Conservation (phyloP, 1,284 basidiomycete genomes). For the Ustilago sp. region DNA sequence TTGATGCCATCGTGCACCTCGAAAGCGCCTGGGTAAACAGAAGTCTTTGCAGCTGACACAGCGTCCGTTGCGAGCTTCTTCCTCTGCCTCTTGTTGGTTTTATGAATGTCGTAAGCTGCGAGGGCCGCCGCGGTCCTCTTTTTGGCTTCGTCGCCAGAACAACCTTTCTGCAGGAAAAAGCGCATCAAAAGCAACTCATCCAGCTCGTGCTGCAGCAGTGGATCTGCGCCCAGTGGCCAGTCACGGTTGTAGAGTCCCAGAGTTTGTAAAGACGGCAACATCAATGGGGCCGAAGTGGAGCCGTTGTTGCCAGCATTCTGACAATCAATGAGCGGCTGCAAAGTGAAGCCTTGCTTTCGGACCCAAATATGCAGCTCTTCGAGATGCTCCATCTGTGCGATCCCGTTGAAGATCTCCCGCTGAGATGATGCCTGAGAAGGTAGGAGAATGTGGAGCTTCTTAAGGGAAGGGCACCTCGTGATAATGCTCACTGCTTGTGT, state of each 20-base stretch:
- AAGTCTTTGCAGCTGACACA: not conserved
- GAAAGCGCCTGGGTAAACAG: not conserved
- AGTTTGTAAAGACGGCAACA: slow-evolving; percentile 4
- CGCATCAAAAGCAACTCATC: not conserved
- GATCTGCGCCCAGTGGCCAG: not conserved
- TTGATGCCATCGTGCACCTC: not conserved
- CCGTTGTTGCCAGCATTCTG: not conserved
- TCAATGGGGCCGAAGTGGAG: not conserved
- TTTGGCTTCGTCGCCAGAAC: not conserved
- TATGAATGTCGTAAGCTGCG: not conserved
- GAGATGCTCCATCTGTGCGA: slow-evolving; percentile 1
- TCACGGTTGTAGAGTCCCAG: not conserved
- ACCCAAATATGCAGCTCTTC: slow-evolving; percentile 10
- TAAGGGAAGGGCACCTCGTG: not conserved
- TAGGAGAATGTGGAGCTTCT: slow-evolving; percentile 7
- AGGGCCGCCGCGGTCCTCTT: slow-evolving; percentile 7
- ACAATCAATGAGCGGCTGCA: not conserved
- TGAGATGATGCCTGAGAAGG: not conserved
- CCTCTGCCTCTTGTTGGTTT: not conserved
- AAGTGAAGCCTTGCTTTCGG: not conserved
- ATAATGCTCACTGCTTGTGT: not conserved
- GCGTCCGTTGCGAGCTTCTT: slow-evolving; percentile 1
- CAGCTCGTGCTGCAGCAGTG: not conserved
- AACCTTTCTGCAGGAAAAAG: slow-evolving; percentile 7
- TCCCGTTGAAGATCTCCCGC: not conserved